Evolutionary conservation across 1,139 yeast species (phyloP).

Genomic region (Diutina ranongensis): DNA sequence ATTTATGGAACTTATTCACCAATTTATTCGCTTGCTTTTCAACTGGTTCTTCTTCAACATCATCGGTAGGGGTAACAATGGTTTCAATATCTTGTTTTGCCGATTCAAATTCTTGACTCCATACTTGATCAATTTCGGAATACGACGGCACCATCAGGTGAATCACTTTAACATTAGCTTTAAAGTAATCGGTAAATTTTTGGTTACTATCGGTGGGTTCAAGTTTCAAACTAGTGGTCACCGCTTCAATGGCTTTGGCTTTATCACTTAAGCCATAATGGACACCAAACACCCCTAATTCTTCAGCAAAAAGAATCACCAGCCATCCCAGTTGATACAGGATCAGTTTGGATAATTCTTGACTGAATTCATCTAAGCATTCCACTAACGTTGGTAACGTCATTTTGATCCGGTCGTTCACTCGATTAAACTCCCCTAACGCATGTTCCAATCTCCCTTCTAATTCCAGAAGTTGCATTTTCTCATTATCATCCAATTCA

Average conservation of each 20-base stretch:
- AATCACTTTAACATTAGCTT: neutral
- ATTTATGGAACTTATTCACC: conserved; percentile 19
- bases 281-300: conserved; percentile 21
- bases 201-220: conserved; percentile 10
- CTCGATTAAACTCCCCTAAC: conserved; percentile 19
- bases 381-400: conserved; percentile 36
- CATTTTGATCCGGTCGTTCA: conserved; percentile 28
- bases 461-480: conserved; percentile 18
- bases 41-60: conserved; percentile 20
- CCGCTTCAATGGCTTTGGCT: neutral
- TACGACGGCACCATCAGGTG: conserved; percentile 1
- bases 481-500: conserved; percentile 29
- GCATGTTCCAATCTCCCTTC: conserved; percentile 21
- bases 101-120: conserved; percentile 25
- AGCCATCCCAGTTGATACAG: conserved; percentile 23
- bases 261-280: conserved; percentile 26
- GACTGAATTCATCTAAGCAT: conserved; percentile 41
- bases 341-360: conserved; percentile 24
- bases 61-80: conserved; percentile 18
- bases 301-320: conserved; percentile 17
- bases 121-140: conserved; percentile 18
- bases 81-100: conserved; percentile 27
- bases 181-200: neutral
- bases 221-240: neutral
- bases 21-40: conserved; percentile 16